These are phyloP conservation scores for Coemansia biformis DNA, from an alignment of 192 early-diverging fungal genomes.

Conservation along the genomic window DNA sequence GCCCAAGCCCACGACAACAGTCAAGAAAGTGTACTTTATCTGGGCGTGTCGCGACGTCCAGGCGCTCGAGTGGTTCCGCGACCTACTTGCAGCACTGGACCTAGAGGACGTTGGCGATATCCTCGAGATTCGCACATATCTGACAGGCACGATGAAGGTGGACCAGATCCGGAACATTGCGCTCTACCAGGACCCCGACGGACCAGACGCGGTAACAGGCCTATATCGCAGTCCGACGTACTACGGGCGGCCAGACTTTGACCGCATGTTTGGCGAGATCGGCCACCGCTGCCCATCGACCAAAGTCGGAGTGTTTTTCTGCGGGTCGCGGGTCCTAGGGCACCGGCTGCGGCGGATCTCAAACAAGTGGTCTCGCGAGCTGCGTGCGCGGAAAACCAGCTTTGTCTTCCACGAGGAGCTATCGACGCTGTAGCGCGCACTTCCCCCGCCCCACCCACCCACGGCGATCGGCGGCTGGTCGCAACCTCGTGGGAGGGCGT, in stretches of 20 bases:
- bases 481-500: no score
- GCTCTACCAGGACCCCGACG: constrained; percentile 49
- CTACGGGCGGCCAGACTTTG: constrained; percentile 78
- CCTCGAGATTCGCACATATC: constrained; percentile 62
- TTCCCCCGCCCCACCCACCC: no score
- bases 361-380: constrained; percentile 34
- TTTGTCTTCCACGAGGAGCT: constrained; percentile 64
- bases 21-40: constrained; percentile 56
- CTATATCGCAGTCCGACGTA: constrained; percentile 59
- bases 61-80: constrained; percentile 65
- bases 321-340: constrained; percentile 62
- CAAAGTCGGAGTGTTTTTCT: constrained; percentile 77
- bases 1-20: constrained; percentile 1
- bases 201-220: constrained; percentile 67
- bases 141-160: constrained; percentile 54
- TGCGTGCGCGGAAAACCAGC: constrained; percentile 41
- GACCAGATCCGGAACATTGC: constrained; percentile 61
- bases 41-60: constrained; percentile 63
- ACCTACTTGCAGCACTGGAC: constrained; percentile 57
- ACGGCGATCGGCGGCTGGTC: no score
- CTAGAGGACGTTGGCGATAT: constrained; percentile 52
- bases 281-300: constrained; percentile 50
- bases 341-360: constrained; percentile 39
- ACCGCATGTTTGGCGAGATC: constrained; percentile 58
- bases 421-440: constrained; percentile 8